Evolutionary conservation across 208 protist genomes (phyloP), one percentile per base, ranked within the genome.

Genomic region (Trypanosoma congolense): DNA sequence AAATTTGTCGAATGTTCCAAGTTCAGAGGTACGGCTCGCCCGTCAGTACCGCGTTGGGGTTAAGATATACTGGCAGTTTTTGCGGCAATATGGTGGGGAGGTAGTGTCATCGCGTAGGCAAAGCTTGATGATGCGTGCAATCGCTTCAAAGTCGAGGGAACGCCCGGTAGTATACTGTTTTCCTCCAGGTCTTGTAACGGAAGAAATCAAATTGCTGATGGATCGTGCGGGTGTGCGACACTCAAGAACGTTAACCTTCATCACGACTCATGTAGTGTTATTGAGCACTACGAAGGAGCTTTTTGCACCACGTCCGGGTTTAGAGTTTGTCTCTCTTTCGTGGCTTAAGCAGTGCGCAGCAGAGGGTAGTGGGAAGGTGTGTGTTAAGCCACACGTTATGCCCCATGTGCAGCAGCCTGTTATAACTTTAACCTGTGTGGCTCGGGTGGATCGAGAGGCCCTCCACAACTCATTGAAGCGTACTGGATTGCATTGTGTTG

Each of bases 241-340:
- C 10, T 22, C 2, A 33, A n/a, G n/a, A 29, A 21, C 36, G 45
- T 19, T 59, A 24, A 67, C 51, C 2, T 31, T 70, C 33, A 53
- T 43, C 46, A 84, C 73, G 6, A 88, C 80, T 3, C 80, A 88
- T 60, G 63, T 88, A 56, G 51, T 67, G 48, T n/a, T 63, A 5
- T 44, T 61, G 14, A 38, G 49, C 12, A 31, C 18, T 14, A 56
- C 40, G 2, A 44, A 10, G 36, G 61, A 71, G 38, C 30, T 51
- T 79, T 41, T 83, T 74, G 18, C 26, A 48, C 80, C 73, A 16
- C 70, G 73, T 4, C 73, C 76, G n/a, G 73, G 64, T 6, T 51
- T 87, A 30, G 70, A 83, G 62, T 66, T 83, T 41, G 73, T 87
- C 16, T 78, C 70, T 26, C 64, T 69, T 65, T 35, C 59, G n/a